Conservation (phyloP, 176 grass and related monocot genomes). For the Pontederia paniculata region DNA sequence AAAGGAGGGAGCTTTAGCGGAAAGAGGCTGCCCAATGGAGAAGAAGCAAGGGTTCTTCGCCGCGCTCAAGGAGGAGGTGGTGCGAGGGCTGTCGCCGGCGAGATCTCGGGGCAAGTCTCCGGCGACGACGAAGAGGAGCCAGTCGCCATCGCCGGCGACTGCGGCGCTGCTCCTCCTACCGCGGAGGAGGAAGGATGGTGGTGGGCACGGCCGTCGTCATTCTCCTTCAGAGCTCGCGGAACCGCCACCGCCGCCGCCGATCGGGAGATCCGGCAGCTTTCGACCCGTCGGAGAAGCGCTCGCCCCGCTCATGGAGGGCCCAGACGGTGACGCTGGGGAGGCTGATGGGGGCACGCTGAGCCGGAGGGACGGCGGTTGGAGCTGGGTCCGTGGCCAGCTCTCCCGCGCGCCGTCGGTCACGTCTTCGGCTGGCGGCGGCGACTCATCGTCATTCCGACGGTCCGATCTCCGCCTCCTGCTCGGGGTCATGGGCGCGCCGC, state of each 20-base stretch:
- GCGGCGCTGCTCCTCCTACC: neutral
- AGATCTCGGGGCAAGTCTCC: neutral
- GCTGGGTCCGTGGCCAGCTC: neutral
- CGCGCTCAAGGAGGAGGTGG: conserved; percentile 55
- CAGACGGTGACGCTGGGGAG: neutral
- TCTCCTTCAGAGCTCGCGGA: neutral
- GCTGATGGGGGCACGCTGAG: neutral
- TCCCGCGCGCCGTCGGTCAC: neutral
- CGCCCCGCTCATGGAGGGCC: conserved; percentile 5
- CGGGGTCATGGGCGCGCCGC: conserved; percentile 8
- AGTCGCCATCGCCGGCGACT: neutral
- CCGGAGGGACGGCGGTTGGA: neutral
- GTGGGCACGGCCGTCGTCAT: neutral
- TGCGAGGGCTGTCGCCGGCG: conserved; percentile 54
- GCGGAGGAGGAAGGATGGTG: conserved; percentile 5
- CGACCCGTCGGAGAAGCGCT: neutral
- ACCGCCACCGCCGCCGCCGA: neutral
- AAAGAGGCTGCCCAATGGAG: conserved; percentile 31
- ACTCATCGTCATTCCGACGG: neutral
- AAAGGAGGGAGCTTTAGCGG: neutral
- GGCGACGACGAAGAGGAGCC: neutral
- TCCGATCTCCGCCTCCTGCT: conserved; percentile 7
- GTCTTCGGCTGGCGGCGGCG: neutral
- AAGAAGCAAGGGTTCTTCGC: conserved; percentile 78
- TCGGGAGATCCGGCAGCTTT: neutral